These are phyloP conservation scores for Henckelia pumila DNA, from an alignment of 257 asterid genomes.

Conservation along the genomic window DNA sequence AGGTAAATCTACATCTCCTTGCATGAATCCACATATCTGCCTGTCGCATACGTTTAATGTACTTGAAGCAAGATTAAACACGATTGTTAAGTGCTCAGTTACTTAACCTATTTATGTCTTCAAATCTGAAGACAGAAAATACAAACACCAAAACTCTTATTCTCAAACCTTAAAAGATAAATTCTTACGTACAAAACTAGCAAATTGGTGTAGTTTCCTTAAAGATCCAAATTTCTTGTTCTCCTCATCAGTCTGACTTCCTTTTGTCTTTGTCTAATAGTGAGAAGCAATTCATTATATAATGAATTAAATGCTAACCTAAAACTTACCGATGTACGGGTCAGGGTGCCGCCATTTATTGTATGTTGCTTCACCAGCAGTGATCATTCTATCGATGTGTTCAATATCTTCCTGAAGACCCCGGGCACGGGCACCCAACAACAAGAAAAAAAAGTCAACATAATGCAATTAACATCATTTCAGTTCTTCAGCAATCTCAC, in stretches of 20 bases:
- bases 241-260: neutral
- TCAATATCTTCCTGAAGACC: conserved; percentile 75
- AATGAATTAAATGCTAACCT: neutral
- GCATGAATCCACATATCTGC: neutral
- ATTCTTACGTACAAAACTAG: neutral
- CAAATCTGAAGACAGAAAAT: conserved; percentile 15
- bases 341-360: conserved; percentile 93
- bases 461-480: neutral
- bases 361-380: conserved; percentile 63
- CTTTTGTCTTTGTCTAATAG: neutral
- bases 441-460: conserved; percentile 14
- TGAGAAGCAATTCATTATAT: neutral
- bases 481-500: neutral
- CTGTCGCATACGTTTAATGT: neutral
- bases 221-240: neutral
- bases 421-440: neutral
- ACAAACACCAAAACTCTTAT: conserved; percentile 10
- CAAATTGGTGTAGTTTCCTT: neutral
- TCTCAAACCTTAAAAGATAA: neutral
- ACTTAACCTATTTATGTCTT: neutral
- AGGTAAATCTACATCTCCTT: neutral
- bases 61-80: conserved; percentile 7
- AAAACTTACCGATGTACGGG: conserved; percentile 78
- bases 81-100: neutral
- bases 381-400: conserved; percentile 74